Base-by-base conservation (phyloP, 148 eudicot species). In the Dysphania ambrosioides region DNA sequence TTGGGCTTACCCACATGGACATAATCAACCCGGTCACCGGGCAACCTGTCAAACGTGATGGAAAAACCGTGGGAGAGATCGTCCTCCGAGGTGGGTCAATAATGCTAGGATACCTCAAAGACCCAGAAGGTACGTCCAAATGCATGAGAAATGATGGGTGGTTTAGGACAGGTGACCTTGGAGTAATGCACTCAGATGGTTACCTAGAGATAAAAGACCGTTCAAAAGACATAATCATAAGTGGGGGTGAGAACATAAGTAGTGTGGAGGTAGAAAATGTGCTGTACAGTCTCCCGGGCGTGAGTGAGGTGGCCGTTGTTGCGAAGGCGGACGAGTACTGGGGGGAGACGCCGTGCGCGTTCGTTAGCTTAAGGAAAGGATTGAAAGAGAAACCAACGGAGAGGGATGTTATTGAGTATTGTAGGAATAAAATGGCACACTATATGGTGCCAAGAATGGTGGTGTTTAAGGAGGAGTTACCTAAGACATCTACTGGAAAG, bases 171-270 rank as follows among this genome's bases (percentile, higher is more conserved):
- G 96, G 96, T 2, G 92, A 90, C 34, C 81, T 88, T 0, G 96
- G 86, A 3, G 96, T 90, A 44, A 84, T 90, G 75, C 89, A 88
- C 58, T 62, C 78, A 0, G 92, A 88, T 42, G 96, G 92, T n/a
- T 90, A 90, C 72, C 26, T 90, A 34, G 96, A 90, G 64, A 87
- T 90, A 10, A 88, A 86, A 42, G 92, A 90, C 58, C 24, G 96
- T 10, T 86, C 88, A 0, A 90, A 90, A 77, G 91, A 90, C 47
- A 75, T 89, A 7, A 89, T 79, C 2, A 79, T 79, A 49, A 79
- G 82, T 31, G 82, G 82, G 9, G 82, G 78, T 0, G 82, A 79
- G 71, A 90, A 90, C 57, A 61, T 90, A 32, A 86, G 91, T 61
- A 90, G 94, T 35, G 84, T 90, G 0, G 94, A 90, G 83, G 81